Conservation (phyloP, 768 basidiomycete genomes). For the Termitomyces sp. region DNA sequence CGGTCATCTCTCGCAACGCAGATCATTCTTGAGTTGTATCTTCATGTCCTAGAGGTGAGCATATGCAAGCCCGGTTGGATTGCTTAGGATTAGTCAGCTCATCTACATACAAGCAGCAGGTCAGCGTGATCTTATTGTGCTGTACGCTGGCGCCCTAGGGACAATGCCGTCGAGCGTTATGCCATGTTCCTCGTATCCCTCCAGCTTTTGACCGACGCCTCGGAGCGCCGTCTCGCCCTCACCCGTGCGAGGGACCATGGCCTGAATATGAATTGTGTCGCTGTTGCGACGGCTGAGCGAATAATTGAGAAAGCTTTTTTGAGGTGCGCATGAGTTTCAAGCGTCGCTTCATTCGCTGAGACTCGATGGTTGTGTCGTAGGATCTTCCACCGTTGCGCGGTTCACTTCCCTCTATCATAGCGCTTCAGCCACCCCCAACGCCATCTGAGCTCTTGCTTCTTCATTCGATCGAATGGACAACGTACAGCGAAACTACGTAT, state of each 20-base stretch:
- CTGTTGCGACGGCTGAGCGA: slow-evolving; percentile 71
- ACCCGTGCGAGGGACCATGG: slow-evolving; percentile 78
- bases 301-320: slow-evolving; percentile 70
- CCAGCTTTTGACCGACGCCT: slow-evolving; percentile 54
- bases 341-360: neutral
- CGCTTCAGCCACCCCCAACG: slow-evolving; percentile 47
- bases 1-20: slow-evolving; percentile 74
- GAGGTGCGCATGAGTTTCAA: slow-evolving; percentile 30
- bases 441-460: slow-evolving; percentile 63
- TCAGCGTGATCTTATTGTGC: slow-evolving; percentile 80
- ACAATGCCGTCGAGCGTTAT: slow-evolving; percentile 89
- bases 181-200: slow-evolving; percentile 83
- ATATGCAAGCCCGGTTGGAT: neutral
- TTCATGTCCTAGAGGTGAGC: slow-evolving; percentile 80
- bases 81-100: neutral
- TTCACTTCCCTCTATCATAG: slow-evolving; percentile 55
- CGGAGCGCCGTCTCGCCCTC: slow-evolving; percentile 65
- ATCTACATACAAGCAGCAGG: slow-evolving; percentile 51
- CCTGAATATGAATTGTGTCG: slow-evolving; percentile 76
- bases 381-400: slow-evolving; percentile 48
- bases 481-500: slow-evolving; percentile 67
- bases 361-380: slow-evolving; percentile 20
- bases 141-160: slow-evolving; percentile 91
- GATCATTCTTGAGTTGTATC: slow-evolving; percentile 81
- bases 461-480: slow-evolving; percentile 92